A percentile compares a stretch with the other conserved stretches of the same genome.
These are phyloP conservation scores for Davidsoniella australis DNA, from an alignment of 2,329 filamentous ascomycete genomes.

Conservation along the genomic window DNA sequence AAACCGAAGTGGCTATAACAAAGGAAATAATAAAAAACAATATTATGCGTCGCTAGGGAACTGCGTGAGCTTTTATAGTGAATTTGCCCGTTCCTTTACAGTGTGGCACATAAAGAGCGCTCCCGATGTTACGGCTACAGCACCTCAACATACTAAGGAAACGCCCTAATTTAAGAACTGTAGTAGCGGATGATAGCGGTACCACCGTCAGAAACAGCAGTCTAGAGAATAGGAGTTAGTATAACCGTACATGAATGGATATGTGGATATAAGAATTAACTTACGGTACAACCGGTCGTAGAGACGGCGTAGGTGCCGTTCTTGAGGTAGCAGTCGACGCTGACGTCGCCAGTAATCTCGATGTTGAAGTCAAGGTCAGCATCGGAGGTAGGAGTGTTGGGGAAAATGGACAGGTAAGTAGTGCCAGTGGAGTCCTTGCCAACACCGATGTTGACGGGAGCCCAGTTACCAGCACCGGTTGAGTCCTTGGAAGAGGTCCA, in stretches of 20 bases:
- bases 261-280: conserved; percentile 21
- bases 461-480: conserved; percentile 60
- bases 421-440: conserved; percentile 45
- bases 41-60: not conserved
- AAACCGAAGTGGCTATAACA: not conserved
- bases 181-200: conserved; percentile 29
- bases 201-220: conserved; percentile 25
- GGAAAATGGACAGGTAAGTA: conserved; percentile 72
- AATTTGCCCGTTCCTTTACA: no score
- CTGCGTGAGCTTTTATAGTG: no score
- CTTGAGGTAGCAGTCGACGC: conserved; percentile 44
- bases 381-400: conserved; percentile 59
- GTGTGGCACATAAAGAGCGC: no score
- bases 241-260: not conserved
- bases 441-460: conserved; percentile 72
- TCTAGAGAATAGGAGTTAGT: conserved; percentile 20
- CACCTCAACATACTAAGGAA: no score
- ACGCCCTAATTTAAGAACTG: conserved; percentile 9
- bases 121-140: no score
- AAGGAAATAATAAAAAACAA: not conserved
- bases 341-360: conserved; percentile 50
- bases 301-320: conserved; percentile 42
- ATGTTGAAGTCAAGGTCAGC: conserved; percentile 63
- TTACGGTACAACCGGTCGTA: conserved; percentile 61
- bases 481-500: conserved; percentile 43